phyloP scores from a whole-genome alignment of 257 asterid species.

The Striga asiatica region DNA sequence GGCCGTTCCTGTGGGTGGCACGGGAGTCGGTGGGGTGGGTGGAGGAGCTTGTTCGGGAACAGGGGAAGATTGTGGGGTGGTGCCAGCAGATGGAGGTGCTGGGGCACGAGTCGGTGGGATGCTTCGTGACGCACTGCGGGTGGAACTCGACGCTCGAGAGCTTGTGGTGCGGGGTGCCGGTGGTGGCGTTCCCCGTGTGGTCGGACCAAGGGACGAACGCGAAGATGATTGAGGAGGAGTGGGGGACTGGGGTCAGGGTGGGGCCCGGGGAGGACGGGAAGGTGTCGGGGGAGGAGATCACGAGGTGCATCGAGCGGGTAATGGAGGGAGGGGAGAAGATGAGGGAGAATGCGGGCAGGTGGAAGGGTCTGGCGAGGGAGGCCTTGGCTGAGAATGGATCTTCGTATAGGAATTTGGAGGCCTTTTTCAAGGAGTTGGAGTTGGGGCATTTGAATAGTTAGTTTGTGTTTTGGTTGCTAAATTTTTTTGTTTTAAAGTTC shows the following conservation, averaged over 20 bases:
- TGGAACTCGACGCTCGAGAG: slow-evolving; percentile 56
- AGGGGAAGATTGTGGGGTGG: slow-evolving; percentile 39
- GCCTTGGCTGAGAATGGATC: slow-evolving; percentile 29
- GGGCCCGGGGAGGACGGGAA: slow-evolving; percentile 13
- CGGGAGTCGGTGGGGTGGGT: slow-evolving; percentile 15
- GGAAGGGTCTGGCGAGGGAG: slow-evolving; percentile 25
- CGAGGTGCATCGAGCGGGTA: slow-evolving; percentile 29
- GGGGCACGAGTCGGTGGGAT: slow-evolving; percentile 30
- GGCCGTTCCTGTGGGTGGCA: slow-evolving; percentile 61
- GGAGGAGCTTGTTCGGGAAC: slow-evolving; percentile 19
- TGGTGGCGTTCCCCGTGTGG: slow-evolving; percentile 38
- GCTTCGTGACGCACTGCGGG: slow-evolving; percentile 47
- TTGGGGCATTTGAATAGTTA: too few relatives aligned
- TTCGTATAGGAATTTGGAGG: slow-evolving; percentile 23
- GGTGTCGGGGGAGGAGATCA: slow-evolving; percentile 31
- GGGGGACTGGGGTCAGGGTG: slow-evolving; percentile 36
- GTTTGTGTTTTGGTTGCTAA: too few relatives aligned
- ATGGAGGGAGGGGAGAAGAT: slow-evolving; percentile 29
- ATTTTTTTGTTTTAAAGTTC: too few relatives aligned
- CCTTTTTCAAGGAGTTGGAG: slow-evolving; percentile 14
- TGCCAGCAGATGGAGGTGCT: slow-evolving; percentile 43
- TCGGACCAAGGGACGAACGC: slow-evolving; percentile 40
- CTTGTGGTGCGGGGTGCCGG: slow-evolving; percentile 21
- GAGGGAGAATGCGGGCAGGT: slow-evolving; percentile 23
- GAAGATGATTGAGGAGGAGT: slow-evolving; percentile 35